These are phyloP conservation scores for Ettlia oleoabundans DNA, from an alignment of 139 green algal species.

Conservation along the genomic window DNA sequence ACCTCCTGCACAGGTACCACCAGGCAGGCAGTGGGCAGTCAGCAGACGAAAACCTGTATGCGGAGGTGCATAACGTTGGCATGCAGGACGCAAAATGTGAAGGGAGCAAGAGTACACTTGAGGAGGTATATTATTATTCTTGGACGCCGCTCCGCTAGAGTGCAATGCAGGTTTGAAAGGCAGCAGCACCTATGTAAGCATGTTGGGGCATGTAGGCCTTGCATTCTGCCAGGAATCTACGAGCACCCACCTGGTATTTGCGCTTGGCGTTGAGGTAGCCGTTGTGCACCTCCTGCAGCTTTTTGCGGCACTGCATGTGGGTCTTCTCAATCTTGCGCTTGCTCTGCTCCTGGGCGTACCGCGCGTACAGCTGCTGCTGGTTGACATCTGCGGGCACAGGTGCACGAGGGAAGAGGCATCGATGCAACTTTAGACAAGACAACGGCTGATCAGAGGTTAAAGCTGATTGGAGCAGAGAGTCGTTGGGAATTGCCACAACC, in stretches of 20 bases:
- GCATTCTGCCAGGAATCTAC: background rate
- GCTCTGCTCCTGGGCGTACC: conserved; percentile 48
- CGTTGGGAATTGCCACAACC: no score
- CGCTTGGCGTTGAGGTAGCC: conserved; percentile 63
- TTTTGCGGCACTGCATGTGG: conserved; percentile 69
- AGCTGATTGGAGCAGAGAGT: no score
- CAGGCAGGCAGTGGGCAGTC: background rate
- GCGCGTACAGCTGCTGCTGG: conserved; percentile 46
- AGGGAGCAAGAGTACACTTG: no score
- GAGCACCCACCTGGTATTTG: conserved; percentile 68
- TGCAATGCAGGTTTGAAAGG: no score
- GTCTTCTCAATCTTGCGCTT: conserved; percentile 64
- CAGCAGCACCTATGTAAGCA: no score
- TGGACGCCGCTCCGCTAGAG: no score
- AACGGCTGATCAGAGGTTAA: no score
- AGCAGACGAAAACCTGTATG: background rate
- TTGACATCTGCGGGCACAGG: conserved; percentile 3
- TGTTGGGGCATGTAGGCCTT: background rate
- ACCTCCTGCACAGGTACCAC: conserved; percentile 41
- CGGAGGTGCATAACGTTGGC: no score
- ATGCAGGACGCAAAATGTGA: no score
- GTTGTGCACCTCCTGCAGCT: conserved; percentile 55
- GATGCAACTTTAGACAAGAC: background rate
- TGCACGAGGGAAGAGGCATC: no score
- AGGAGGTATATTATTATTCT: no score